Evolutionary conservation across 2,329 filamentous ascomycete genomes (phyloP), one percentile per base, ranked within the genome.

Genomic region (Blastomyces parvus): DNA sequence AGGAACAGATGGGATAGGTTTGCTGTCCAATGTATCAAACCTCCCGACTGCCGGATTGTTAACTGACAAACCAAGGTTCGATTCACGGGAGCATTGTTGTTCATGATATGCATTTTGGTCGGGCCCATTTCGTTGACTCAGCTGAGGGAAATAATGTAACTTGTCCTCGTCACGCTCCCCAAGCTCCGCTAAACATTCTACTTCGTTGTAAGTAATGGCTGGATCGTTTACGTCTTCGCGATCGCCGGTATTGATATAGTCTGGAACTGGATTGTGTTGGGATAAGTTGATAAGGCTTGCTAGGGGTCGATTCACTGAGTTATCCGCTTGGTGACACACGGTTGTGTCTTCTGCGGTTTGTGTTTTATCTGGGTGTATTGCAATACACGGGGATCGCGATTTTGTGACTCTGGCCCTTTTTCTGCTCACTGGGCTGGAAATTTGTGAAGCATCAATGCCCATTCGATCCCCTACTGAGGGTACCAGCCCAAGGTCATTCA

Each of bases 241-340:
- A 27, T 17, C 25, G n/a, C 7, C 11, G 27, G 17, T n/a, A 36
- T 11, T 36, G 9, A 17, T 11, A 36, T n/a, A 30, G 3, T 25
- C 33, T 50, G 33, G 58, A 36, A 25, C 9, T 33, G 25, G n/a
- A 50, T 36, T 59, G 25, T 30, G 27, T 14, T 40, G 36, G 17
- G 53, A 48, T 40, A 58, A 14, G 50, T 62, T 62, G 22, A 17
- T 62, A 7, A 62, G 22, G 44, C 38, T 19, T 48, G 60, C 22
- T 27, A 62, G 22, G 44, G 57, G 60, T 11, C 60, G 60, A 48
- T 17, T n/a, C 11, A 13, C 13, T n/a, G 22, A 6, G 22, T 17
- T 36, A 11, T 40, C 40, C 22, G 36, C 52, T 19, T 14, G 25
- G 11, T 17, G 25, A 14, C 53, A 52, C 8, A 55, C 14, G 4